phyloP scores from a whole-genome alignment of 1,284 basidiomycete genomes.

The Ustilago vetiveriae region DNA sequence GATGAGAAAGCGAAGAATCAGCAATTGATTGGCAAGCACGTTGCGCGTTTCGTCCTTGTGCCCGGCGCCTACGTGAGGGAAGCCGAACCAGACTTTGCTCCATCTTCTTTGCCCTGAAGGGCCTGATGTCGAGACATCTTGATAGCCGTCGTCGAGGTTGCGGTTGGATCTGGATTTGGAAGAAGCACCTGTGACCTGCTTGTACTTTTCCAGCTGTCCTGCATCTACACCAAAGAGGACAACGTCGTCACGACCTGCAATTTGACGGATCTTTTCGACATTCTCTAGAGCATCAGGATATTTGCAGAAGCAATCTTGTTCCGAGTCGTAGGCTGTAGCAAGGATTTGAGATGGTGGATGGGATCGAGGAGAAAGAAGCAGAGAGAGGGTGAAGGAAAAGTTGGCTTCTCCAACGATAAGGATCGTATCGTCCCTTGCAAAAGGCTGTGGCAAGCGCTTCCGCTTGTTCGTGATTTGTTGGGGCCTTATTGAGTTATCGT shows the following conservation, averaged over 20 bases:
- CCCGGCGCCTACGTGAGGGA: constrained; percentile 94
- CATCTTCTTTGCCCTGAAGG: constrained; percentile 69
- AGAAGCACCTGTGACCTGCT: constrained; percentile 65
- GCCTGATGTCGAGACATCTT: background rate
- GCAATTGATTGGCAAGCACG: constrained; percentile 86
- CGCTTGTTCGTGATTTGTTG: background rate
- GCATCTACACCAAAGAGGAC: constrained; percentile 88
- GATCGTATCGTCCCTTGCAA: constrained; percentile 78
- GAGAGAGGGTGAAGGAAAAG: constrained; percentile 87
- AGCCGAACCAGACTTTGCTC: constrained; percentile 91
- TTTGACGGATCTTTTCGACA: constrained; percentile 68
- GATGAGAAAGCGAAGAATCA: constrained; percentile 85
- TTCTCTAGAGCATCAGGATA: constrained; percentile 81
- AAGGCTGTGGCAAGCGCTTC: constrained; percentile 72
- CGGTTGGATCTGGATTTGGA: constrained; percentile 1
- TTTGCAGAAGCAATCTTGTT: constrained; percentile 80
- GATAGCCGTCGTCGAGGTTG: constrained; percentile 11
- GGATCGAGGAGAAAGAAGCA: constrained; percentile 70
- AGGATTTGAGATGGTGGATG: constrained; percentile 76
- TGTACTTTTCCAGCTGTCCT: constrained; percentile 75
- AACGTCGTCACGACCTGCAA: constrained; percentile 72
- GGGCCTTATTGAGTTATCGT: background rate
- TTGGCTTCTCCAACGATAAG: constrained; percentile 90
- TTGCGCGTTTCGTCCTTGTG: constrained; percentile 95
- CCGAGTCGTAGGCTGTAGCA: constrained; percentile 87